Conservation (phyloP, 192 early-diverging fungal species). For the Mortierella alpina region DNA sequence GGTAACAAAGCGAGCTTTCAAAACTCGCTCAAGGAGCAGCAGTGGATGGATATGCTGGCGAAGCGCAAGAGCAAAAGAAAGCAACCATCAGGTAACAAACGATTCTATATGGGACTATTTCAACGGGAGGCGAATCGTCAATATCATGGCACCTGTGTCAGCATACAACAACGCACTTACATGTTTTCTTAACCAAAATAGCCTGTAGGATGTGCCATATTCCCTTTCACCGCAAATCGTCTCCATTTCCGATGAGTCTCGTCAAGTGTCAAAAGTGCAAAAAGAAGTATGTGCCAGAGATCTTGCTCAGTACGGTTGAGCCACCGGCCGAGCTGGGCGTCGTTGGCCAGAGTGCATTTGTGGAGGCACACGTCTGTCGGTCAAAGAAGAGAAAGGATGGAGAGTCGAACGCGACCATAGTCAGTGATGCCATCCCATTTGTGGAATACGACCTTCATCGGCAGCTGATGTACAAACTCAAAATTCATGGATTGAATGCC, state of each 20-base stretch:
- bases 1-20: conserved; percentile 42
- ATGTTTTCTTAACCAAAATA: background rate
- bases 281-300: conserved; percentile 80
- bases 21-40: conserved; percentile 46
- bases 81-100: conserved; percentile 40
- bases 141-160: no score
- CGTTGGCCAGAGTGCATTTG: conserved; percentile 70
- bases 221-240: conserved; percentile 68
- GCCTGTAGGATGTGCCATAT: conserved; percentile 74
- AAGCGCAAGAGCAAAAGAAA: conserved; percentile 46
- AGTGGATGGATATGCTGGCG: conserved; percentile 51
- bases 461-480: conserved; percentile 83
- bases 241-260: conserved; percentile 78
- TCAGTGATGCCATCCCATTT: conserved; percentile 85
- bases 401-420: conserved; percentile 72
- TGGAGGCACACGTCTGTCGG: conserved; percentile 80
- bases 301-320: conserved; percentile 78
- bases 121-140: background rate
- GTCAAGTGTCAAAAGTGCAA: conserved; percentile 76
- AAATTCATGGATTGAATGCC: conserved; percentile 80
- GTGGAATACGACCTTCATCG: conserved; percentile 86
- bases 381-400: conserved; percentile 64
- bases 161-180: no score
- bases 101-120: background rate
- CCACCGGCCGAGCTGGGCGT: conserved; percentile 77